Evolutionary conservation across 1,284 basidiomycete genomes (phyloP), one percentile per base, ranked within the genome.

Genomic region (Fistulina hepatica): DNA sequence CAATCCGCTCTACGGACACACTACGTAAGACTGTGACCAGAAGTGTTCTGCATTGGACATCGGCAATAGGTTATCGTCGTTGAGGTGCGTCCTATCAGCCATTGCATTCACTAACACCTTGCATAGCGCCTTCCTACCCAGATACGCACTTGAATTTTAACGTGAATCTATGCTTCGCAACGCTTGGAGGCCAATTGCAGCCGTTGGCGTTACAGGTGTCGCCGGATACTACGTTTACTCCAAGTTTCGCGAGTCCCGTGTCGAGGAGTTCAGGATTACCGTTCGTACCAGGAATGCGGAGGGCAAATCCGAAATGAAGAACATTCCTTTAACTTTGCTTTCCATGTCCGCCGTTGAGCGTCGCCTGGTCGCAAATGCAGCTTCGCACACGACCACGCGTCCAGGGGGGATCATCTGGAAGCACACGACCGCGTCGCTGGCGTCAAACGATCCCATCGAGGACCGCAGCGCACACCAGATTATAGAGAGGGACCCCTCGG

Each of bases 391-490:
- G 27, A 58, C 64, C 35, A 45, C 56, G 20, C 64, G 71, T 34
- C 73, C 67, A 2, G 67, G 71, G 5, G n/a, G n/a, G n/a, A 57
- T 74, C 31, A 57, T 67, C 6, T 86, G 81, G 73, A 76, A 71
- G 54, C 81, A 83, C 59, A 71, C 81, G 35, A 90, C 81, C 2
- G 85, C 86, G 15, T 73, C 70, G 33, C 61, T 97, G 24, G 65
- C 85, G 1, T 82, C 88, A 5, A 97, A 97, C 53, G 75, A 86
- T 44, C 89, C 90, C 12, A 81, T 94, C 40, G 92, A 97, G 59
- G 92, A 97, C 55, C 77, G 89, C 13, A 72, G 79, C 48, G 75
- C 84, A 3, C 72, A 74, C 41, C 76, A 81, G 40, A 65, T 94
- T 41, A 63, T 94, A 13, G 58, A 73, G 46, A 64, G 78, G 31